Evolutionary conservation across 345 rosid genomes (phyloP).

Genomic region (Linum lewisii): DNA sequence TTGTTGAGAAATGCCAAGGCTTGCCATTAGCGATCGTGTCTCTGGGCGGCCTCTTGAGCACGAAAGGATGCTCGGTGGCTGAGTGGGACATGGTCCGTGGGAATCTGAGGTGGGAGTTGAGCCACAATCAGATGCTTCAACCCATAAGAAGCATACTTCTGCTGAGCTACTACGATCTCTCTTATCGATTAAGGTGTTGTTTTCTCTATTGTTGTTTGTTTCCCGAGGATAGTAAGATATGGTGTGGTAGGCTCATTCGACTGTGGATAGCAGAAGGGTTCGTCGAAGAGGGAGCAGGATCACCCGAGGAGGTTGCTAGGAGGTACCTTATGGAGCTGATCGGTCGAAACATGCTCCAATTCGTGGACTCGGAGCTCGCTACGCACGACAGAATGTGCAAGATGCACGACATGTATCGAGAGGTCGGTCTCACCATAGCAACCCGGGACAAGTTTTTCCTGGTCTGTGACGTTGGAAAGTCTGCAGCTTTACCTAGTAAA

Average conservation of each 20-base stretch:
- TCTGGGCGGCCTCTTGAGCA: conserved; percentile 14
- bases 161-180: conserved; percentile 15
- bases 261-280: conserved; percentile 34
- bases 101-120: conserved; percentile 12
- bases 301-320: conserved; percentile 27
- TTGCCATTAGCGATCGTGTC: conserved; percentile 11
- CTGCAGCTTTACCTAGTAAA: conserved; percentile 1
- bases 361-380: neutral
- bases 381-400: neutral
- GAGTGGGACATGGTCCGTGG: conserved; percentile 17
- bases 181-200: conserved; percentile 13
- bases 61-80: neutral
- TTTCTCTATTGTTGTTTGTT: conserved; percentile 23
- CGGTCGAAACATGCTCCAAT: conserved; percentile 30
- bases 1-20: conserved; percentile 15
- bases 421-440: conserved; percentile 11
- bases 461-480: conserved; percentile 10
- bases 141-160: conserved; percentile 4
- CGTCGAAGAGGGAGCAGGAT: conserved; percentile 15
- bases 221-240: conserved; percentile 19
- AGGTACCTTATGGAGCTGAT: conserved; percentile 28
- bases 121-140: conserved; percentile 13
- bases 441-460: conserved; percentile 20
- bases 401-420: conserved; percentile 1
- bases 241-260: conserved; percentile 19